Evolutionary conservation across 495 filamentous ascomycete genomes (phyloP).

Genomic region (Xylaria bambusicola): DNA sequence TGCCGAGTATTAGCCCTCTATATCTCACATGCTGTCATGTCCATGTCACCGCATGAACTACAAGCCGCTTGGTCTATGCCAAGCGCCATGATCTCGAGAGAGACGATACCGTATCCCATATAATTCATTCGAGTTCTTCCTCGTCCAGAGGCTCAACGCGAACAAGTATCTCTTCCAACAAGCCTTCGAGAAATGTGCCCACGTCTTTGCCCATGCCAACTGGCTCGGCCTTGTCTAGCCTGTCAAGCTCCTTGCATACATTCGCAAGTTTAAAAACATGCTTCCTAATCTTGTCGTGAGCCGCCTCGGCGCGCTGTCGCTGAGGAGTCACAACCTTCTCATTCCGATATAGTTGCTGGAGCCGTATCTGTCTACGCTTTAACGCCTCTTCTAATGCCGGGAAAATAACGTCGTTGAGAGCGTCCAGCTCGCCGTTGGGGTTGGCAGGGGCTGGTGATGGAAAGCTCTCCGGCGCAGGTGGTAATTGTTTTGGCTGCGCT

Average conservation of each 20-base stretch:
- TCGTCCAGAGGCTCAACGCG: slow-evolving; percentile 84
- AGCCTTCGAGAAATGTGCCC: slow-evolving; percentile 81
- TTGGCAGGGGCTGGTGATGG: slow-evolving; percentile 48
- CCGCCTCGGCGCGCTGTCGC: slow-evolving; percentile 66
- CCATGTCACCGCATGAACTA: background rate
- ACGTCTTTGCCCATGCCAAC: slow-evolving; percentile 93
- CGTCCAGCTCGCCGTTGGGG: slow-evolving; percentile 54
- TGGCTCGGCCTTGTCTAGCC: slow-evolving; percentile 75
- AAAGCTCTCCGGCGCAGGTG: slow-evolving; percentile 36
- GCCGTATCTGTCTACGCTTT: slow-evolving; percentile 68
- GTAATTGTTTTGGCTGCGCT: slow-evolving; percentile 26
- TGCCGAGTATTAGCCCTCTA: background rate
- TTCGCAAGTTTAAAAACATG: slow-evolving; percentile 74
- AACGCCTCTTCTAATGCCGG: slow-evolving; percentile 89
- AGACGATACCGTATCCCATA: background rate
- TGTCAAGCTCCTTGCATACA: slow-evolving; percentile 83
- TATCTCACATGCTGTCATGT: background rate
- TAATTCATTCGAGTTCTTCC: slow-evolving; percentile 45
- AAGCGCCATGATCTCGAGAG: background rate
- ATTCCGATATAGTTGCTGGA: slow-evolving; percentile 57
- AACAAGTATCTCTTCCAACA: slow-evolving; percentile 93
- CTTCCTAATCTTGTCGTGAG: slow-evolving; percentile 78
- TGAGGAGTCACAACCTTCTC: slow-evolving; percentile 48
- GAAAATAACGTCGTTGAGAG: slow-evolving; percentile 80
- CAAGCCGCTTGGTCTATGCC: slow-evolving; percentile 7